Conservation (phyloP, 208 protist genomes). For the Phytomonas sp. region DNA sequence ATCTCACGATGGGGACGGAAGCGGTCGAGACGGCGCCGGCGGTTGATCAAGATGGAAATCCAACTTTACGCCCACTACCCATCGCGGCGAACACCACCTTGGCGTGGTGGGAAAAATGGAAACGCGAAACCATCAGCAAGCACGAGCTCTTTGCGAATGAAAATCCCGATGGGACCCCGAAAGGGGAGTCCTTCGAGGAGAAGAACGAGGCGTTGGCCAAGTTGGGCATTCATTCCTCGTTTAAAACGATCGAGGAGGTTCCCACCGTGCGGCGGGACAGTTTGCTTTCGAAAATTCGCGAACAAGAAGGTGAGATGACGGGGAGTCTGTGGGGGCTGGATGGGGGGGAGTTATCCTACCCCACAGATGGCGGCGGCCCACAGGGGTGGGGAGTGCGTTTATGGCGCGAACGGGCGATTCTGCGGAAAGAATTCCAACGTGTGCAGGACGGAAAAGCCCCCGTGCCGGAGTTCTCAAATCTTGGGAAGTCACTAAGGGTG, state of each 20-base stretch:
- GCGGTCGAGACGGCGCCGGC: neutral
- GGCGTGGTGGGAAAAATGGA: slow-evolving; percentile 84
- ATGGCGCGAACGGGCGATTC: slow-evolving; percentile 70
- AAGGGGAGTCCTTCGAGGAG: slow-evolving; percentile 69
- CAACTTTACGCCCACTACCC: slow-evolving; percentile 36
- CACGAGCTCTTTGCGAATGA: slow-evolving; percentile 83
- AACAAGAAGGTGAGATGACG: slow-evolving; percentile 60
- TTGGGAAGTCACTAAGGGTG: slow-evolving; percentile 47
- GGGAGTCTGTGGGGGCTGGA: slow-evolving; percentile 79
- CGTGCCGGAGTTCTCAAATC: slow-evolving; percentile 40
- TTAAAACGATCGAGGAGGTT: slow-evolving; percentile 54
- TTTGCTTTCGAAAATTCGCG: slow-evolving; percentile 56
- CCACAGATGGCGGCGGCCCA: slow-evolving; percentile 67
- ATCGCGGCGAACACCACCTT: slow-evolving; percentile 52
- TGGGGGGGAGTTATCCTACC: slow-evolving; percentile 81
- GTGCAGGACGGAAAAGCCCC: slow-evolving; percentile 35
- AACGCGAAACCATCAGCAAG: slow-evolving; percentile 61
- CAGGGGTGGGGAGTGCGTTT: slow-evolving; percentile 80
- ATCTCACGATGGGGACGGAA: neutral
- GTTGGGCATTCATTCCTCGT: slow-evolving; percentile 70
- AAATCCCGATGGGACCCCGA: slow-evolving; percentile 67
- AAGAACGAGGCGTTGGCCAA: slow-evolving; percentile 78
- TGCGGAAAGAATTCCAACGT: slow-evolving; percentile 64
- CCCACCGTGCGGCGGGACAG: slow-evolving; percentile 39
- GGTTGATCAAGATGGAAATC: slow-evolving; percentile 12